Evolutionary conservation across 345 rosid species (phyloP), one percentile per base, ranked within the genome.

Genomic region (Populus pruinosa): DNA sequence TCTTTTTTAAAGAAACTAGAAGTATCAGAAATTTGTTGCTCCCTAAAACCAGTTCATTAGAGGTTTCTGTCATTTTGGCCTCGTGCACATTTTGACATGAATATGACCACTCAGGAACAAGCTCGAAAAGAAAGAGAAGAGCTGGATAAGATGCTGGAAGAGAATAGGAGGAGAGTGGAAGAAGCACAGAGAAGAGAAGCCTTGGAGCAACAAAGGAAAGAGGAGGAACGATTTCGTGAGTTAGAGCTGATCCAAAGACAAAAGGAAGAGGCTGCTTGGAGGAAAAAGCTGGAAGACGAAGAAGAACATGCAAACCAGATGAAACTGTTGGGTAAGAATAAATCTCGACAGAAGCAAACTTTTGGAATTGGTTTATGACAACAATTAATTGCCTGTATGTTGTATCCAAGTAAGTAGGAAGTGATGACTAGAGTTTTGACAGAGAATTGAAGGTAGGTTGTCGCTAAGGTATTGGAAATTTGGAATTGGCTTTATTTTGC

Each of bases 171-270:
- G 83, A 89, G 91, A 75, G 98, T 93, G 75, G 96, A 90, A 80
- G 98, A 91, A 80, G 50, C 98, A 50, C 98, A 91, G 80, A 86
- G 91, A 79, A 86, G 96, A 81, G 96, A 91, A 83, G 98, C 98
- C 4, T 31, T 90, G 79, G 98, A 93, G 81, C 92, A 31, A 74
- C 96, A 92, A 70, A 86, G 91, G 23, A 90, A 91, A 79, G 98
- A 91, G 79, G 96, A 91, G 82, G 98, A 91, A 82, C 87, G 98
- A 75, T 87, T 79, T 74, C 81, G 96, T 18, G 98, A 91, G 78
- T 69, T 93, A 82, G 96, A 90, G 86, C 78, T 88, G 77, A 85
- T 93, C 31, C 93, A 88, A 69, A 85, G 98, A 78, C 94, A 91
- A 82, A 93, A 93, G 68, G 98, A 88, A 78, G 98, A 91, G 74